Evolutionary conservation across 306 rosid genomes (phyloP).

Genomic region (Amphicarpaea edgeworthii): DNA sequence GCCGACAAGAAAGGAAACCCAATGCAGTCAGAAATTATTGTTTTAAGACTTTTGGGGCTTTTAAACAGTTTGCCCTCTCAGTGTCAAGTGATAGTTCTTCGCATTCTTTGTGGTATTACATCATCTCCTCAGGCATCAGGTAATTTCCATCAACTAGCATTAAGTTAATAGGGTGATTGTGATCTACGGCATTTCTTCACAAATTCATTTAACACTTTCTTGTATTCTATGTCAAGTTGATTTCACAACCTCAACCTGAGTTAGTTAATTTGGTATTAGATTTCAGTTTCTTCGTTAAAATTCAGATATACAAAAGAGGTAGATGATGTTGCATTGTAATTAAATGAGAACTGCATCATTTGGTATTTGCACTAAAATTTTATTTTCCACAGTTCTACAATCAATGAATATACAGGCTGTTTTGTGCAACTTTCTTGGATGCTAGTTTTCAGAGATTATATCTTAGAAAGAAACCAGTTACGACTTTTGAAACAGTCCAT

Average conservation of each 20-base stretch:
- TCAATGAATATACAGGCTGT: constrained; percentile 4
- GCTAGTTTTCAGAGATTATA: constrained; percentile 1
- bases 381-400: background rate
- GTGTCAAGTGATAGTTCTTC: constrained; percentile 60
- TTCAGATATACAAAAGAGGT: background rate
- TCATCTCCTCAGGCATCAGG: constrained; percentile 74
- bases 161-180: constrained; percentile 4
- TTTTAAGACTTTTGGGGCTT: constrained; percentile 48
- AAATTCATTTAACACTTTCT: background rate
- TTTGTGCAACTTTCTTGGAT: background rate
- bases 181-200: constrained; percentile 4
- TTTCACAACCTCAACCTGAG: background rate
- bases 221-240: constrained; percentile 6
- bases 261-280: constrained; percentile 17
- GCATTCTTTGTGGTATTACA: constrained; percentile 60
- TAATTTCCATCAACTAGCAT: constrained; percentile 32
- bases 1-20: constrained; percentile 61
- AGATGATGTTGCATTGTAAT: background rate
- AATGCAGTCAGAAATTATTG: constrained; percentile 62
- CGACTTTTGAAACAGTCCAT: background rate
- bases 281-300: constrained; percentile 21
- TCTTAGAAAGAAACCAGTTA: background rate
- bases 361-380: background rate
- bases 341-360: background rate
- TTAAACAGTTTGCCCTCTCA: constrained; percentile 43